phyloP scores from a whole-genome alignment of 306 rosid genomes.

The Quercus suber region DNA sequence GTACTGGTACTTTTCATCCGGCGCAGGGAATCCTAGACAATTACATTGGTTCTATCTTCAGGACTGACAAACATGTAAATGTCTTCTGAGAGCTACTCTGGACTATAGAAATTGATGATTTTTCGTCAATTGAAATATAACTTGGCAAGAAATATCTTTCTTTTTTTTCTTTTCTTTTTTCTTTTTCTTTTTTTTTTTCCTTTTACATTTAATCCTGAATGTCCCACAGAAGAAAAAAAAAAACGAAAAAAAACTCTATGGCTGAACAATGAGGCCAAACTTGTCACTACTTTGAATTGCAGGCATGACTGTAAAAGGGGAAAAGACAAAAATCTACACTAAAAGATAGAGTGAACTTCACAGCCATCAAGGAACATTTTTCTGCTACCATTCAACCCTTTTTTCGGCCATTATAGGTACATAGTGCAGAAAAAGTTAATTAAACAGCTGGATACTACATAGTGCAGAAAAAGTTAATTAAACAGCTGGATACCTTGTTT shows the following conservation, averaged over 20 bases:
- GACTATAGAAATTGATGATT: not conserved
- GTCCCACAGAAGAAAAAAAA: not conserved
- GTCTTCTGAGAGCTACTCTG: not conserved
- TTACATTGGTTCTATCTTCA: not conserved
- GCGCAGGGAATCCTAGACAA: not conserved
- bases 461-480: slow-evolving; percentile 1
- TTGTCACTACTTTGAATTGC: not conserved
- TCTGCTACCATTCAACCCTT: not conserved
- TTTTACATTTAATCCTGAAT: not conserved
- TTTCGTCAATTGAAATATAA: not conserved
- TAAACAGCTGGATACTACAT: slow-evolving; percentile 36
- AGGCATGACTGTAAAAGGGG: not conserved
- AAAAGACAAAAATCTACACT: not conserved
- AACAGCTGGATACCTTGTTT: slow-evolving; percentile 69
- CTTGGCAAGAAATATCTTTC: not conserved
- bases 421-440: slow-evolving; percentile 12
- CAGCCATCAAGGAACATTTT: not conserved
- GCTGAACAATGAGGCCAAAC: not conserved
- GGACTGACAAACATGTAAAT: not conserved
- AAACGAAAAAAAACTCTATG: not conserved
- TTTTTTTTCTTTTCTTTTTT: not conserved
- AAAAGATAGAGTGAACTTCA: not conserved
- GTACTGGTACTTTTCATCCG: not conserved
- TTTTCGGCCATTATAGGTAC: slow-evolving; percentile 3
- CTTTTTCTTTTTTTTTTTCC: not conserved